Base-by-base conservation (phyloP, 305 asterid genomes). In the Plantago rigida region DNA sequence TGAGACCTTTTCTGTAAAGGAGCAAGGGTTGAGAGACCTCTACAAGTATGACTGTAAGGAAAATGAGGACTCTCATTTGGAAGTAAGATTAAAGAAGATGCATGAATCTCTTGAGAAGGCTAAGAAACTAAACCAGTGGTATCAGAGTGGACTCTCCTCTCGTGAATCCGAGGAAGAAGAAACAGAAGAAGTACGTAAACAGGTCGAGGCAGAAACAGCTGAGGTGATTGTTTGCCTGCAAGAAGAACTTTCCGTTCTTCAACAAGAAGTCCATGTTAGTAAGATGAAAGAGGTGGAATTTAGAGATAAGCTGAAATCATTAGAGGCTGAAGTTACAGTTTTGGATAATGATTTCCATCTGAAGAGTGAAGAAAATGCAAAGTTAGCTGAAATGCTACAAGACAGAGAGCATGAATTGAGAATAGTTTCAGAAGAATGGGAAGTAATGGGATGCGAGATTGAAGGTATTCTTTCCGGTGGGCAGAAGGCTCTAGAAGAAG, bases 161-260 rank as follows among this genome's bases (percentile, higher is more conserved):
- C 94, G 79, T 69, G 84, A 75, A 58, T 78, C 86, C 47, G 77
- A 78, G 66, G 87, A 82, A 45, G 88, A 82, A 63, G 95, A 83
- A 71, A 77, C 79, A 80, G 97, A 89, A 64, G 92, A 89, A 78
- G 84, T 82, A 51, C 88, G 90, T 41, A 85, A 69, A 73, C 99
- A 93, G 80, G 99, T 87, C 44, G 99, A 93, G 79, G 95, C 73
- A 61, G 99, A 93, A 86, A 89, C 99, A 52, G 97, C 94, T 14
- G 87, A 89, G 79, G 99, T 93, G 69, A 89, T 93, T 83, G 87
- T 93, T 72, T 89, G 94, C 77, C 74, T 93, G 84, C 97, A 93
- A 79, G 94, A 84, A 77, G 97, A 93, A 78, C 96, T 93, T 60
- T 70, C 77, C 55, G 69, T 58, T 55, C 96, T 93, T 77, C 97